phyloP scores from a whole-genome alignment of 1,139 yeast genomes.

The Kodamaea alishanica region DNA sequence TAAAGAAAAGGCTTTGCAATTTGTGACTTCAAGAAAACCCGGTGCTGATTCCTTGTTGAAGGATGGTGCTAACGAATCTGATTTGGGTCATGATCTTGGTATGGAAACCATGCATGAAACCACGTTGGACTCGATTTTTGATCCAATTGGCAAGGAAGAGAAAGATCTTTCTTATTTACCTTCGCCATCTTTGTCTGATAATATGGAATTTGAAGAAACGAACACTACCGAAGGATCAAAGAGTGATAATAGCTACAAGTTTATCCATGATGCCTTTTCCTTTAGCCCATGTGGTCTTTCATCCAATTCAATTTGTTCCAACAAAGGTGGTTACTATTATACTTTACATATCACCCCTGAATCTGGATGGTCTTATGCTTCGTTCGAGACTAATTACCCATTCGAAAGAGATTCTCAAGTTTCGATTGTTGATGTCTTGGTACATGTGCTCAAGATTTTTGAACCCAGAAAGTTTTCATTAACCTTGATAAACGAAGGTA shows the following conservation, averaged over 20 bases:
- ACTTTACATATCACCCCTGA: conserved; percentile 96
- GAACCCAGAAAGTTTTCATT: conserved; percentile 75
- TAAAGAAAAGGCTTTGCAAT: conserved; percentile 54
- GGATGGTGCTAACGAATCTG: conserved; percentile 42
- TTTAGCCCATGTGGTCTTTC: conserved; percentile 97
- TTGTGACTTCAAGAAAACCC: conserved; percentile 58
- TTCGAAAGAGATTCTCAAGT: conserved; percentile 34
- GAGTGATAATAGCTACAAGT: conserved; percentile 15
- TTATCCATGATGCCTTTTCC: conserved; percentile 79
- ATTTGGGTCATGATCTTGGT: conserved; percentile 79
- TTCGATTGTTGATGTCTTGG: conserved; percentile 49
- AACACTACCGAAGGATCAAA: conserved; percentile 9
- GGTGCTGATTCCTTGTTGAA: conserved; percentile 33
- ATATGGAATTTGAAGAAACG: conserved; percentile 21
- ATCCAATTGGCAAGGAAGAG: conserved; percentile 19
- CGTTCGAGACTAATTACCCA: conserved; percentile 85
- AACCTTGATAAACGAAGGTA: conserved; percentile 52
- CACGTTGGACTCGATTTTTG: conserved; percentile 58
- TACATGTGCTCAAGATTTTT: conserved; percentile 60
- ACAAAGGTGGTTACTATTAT: conserved; percentile 61
- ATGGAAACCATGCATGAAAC: conserved; percentile 59
- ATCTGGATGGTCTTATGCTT: conserved; percentile 90
- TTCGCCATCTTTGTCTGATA: conserved; percentile 35
- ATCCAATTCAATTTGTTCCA: conserved; percentile 69
- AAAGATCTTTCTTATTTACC: conserved; percentile 29